Percentiles rank a stretch among this genome's conserved stretches.
phyloP scores from a whole-genome alignment of 768 basidiomycete species.

The Pisolithus microcarpus region DNA sequence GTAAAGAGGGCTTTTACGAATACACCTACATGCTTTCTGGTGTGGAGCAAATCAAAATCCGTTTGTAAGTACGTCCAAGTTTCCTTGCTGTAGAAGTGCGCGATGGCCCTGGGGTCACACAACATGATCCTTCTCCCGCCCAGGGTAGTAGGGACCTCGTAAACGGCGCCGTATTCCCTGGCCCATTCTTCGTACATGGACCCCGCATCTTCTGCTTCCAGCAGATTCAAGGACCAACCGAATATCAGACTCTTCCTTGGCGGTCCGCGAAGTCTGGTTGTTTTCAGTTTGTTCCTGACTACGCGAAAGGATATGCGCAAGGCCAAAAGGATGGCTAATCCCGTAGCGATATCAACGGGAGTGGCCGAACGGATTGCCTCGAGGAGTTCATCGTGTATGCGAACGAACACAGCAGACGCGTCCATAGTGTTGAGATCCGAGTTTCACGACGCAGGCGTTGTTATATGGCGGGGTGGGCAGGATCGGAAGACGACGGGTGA shows the following conservation, averaged over 20 bases:
- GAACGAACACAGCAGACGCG: neutral
- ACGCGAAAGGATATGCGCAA: conserved; percentile 4
- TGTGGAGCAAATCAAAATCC: conserved; percentile 12
- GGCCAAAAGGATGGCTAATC: neutral
- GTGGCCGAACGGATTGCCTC: neutral
- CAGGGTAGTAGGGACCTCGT: conserved; percentile 31
- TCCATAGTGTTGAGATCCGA: no score
- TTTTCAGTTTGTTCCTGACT: conserved; percentile 7
- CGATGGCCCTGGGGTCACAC: conserved; percentile 43
- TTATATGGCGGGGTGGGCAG: no score
- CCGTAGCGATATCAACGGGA: neutral
- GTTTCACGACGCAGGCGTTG: no score
- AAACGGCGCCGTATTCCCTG: conserved; percentile 41
- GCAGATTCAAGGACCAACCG: conserved; percentile 5
- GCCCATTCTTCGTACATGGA: conserved; percentile 41
- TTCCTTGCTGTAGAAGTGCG: conserved; percentile 45
- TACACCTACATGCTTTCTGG: conserved; percentile 20
- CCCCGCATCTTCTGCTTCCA: conserved; percentile 20
- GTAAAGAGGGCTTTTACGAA: neutral
- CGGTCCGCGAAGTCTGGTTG: conserved; percentile 18
- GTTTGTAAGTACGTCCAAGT: conserved; percentile 31
- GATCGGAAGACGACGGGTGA: no score
- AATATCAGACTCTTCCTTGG: conserved; percentile 12
- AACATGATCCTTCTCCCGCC: conserved; percentile 32
- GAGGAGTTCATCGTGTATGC: neutral